Base-by-base conservation (phyloP, 306 rosid genomes). In the Biancaea sappan region DNA sequence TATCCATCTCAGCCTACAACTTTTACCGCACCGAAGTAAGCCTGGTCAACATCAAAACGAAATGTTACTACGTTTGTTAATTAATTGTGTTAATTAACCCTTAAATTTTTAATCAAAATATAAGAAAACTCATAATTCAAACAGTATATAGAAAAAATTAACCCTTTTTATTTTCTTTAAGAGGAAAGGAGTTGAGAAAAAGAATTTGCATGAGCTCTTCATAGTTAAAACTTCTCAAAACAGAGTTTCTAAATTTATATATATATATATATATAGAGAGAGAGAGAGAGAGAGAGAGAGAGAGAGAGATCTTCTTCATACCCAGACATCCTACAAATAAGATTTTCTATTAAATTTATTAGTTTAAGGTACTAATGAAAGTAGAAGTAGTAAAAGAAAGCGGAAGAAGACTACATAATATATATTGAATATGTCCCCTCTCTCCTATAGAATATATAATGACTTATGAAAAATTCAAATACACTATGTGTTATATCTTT, bases 1-100 rank as follows among this genome's bases (percentile, higher is more conserved):
- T 79, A 89, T 86, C 97, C 97, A 89, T 77, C 97, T 85, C 67
- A 89, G 82, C 58, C 97, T 80, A 43, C 97, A 92, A 56, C 97
- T 92, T 80, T 86, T 92, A 10, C 97, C 97, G 22, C 96, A 88
- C 21, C 97, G 90, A 76, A 82, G 88, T 26, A 91, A 62, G 31
- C 97, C 97, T 91, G 58, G 66, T 40, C 0, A 74, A 50, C 44
- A 71, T 59, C 11, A 64, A 59, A 50, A 2, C 0, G 76, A 38
- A 29, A 58, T 61, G 25, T 44, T 60, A 18, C 1, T 9, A 18
- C 66, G 5, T 32, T 8, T 18, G 18, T n/a, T 22, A 34, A 16
- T 34, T 34, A n/a, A 15, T n/a, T n/a, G n/a, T n/a, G n/a, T n/a
- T n/a, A n/a, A 7, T 59, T 16, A 58, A 14, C 64, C 66, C 26